Base-by-base conservation (phyloP, 768 basidiomycete genomes). In the Suillus clintonianus region DNA sequence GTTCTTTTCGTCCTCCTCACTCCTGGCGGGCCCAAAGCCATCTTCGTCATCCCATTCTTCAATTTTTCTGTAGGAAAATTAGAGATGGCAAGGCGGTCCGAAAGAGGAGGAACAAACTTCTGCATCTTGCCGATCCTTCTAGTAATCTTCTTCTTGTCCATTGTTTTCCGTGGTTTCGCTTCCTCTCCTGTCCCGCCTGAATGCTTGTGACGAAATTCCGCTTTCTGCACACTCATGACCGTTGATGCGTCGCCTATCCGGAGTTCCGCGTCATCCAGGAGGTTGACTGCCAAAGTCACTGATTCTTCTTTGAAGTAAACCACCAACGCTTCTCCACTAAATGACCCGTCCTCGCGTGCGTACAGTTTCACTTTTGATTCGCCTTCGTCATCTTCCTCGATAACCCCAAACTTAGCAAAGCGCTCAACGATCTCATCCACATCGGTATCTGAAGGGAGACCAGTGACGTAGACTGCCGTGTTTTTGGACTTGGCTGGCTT, bases 221-320 rank as follows among this genome's bases (percentile, higher is more conserved):
- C 94, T 67, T 85, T 86, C 62, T 86, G 77, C 32, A 95, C 91
- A 60, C 75, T 83, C 88, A 95, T 94, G 51, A 85, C 78, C 15
- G 89, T 87, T 8, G 83, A 83, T 8, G 90, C 77, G 51, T 92
- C 91, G 2, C 96, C 97, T 27, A 97, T 70, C 63, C 94, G 81
- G 64, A 99, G 79, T 74, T 97, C 95, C 2, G 93, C 93, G 64
- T 98, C 97, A 74, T 98, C 96, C 64, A 99, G 80, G 60, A 99
- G 81, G 68, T 83, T 90, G 65, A 92, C 72, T 10, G 96, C 97
- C 60, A 99, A 81, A 4, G 80, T 77, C 22, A 99, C 97, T n/a
- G 91, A 94, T 64, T 95, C 96, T 74, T 97, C 95, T 76, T 97
- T 97, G 83, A 98, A 97, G 77, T 92, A 99, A 39, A 98, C 95